These are phyloP conservation scores for Schoenoplectus tabernaemontani DNA, from an alignment of 202 grass and related monocot genomes.

Conservation along the genomic window DNA sequence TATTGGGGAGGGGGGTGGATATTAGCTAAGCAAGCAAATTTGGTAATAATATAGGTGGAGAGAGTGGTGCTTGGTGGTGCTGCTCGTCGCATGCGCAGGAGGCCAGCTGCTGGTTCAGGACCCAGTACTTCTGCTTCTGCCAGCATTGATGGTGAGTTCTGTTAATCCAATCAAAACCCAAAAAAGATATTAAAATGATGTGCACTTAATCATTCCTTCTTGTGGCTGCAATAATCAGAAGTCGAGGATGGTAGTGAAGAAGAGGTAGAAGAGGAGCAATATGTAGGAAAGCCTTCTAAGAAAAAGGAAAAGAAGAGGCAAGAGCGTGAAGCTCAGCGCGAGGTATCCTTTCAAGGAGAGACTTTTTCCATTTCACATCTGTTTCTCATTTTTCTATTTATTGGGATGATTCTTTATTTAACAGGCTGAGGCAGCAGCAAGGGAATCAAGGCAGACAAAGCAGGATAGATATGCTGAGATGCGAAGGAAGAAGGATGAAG, in stretches of 20 bases:
- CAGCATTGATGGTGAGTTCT: constrained; percentile 35
- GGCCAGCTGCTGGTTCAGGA: constrained; percentile 34
- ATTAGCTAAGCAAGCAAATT: neutral
- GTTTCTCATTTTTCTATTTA: neutral
- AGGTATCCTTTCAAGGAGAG: constrained; percentile 32
- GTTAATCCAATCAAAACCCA: neutral
- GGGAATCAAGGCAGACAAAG: constrained; percentile 57
- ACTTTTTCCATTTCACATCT: neutral
- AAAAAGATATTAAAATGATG: too few relatives aligned
- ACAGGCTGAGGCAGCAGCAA: constrained; percentile 58
- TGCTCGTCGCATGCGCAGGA: constrained; percentile 64
- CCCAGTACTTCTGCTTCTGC: constrained; percentile 51
- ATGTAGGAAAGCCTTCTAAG: constrained; percentile 51
- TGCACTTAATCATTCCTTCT: neutral
- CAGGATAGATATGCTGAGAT: constrained; percentile 76
- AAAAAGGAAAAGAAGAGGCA: constrained; percentile 91
- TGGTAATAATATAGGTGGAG: constrained; percentile 36
- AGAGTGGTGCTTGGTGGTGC: constrained; percentile 45
- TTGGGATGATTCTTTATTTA: neutral
- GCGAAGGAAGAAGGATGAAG: constrained; percentile 88
- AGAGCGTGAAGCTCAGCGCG: constrained; percentile 58
- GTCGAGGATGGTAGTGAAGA: constrained; percentile 43
- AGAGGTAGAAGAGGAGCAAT: constrained; percentile 34
- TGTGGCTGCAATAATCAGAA: constrained; percentile 20
- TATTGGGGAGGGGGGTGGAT: neutral